Base-by-base conservation (phyloP, 148 eudicot genomes). In the Hydrangea macrophylla region DNA sequence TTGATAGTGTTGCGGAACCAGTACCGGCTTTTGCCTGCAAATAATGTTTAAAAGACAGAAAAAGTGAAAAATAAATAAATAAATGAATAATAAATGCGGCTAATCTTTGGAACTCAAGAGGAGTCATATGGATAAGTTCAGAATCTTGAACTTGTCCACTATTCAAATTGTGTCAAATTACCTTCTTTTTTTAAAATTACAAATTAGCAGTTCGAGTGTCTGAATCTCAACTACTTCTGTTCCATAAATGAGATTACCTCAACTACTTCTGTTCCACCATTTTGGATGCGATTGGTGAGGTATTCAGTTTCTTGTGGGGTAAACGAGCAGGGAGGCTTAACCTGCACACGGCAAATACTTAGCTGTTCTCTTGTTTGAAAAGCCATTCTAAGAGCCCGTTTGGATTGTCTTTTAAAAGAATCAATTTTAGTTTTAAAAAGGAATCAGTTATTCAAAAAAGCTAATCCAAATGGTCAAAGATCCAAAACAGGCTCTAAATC, bases 231-330 rank as follows among this genome's bases (percentile, higher is more conserved):
- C 20, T 45, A 17, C 12, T 45, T 15, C 1, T 42, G 48, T 13
- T 2, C 11, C n/a, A 50, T 8, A 28, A 33, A n/a, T 18, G 37
- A 56, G 17, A 25, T 17, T 77, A 92, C 98, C 96, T 93, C 97
- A 54, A 94, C 99, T 51, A 94, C 99, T 89, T 94, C 99, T 17
- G 99, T 94, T 76, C 99, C 97, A 77, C 99, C 99, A 84, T 94
- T 93, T 75, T 94, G 99, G 78, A 91, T 94, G 37, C 99, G 88
- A 42, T 89, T 82, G 30, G 99, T 94, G 39, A 94, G 82, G 84
- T 82, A 84, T 58, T 81, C 84, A 42, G 75, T 73, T 72, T 94
- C 99, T 76, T 91, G 88, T 45, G 79, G 53, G 24, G 96, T 90
- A 50, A 94, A 88, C 51, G 90, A 82, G 77, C 96, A 90, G 28